Conservation (phyloP, 2,329 filamentous ascomycete genomes). For the Hypoxylon rubiginosum region DNA sequence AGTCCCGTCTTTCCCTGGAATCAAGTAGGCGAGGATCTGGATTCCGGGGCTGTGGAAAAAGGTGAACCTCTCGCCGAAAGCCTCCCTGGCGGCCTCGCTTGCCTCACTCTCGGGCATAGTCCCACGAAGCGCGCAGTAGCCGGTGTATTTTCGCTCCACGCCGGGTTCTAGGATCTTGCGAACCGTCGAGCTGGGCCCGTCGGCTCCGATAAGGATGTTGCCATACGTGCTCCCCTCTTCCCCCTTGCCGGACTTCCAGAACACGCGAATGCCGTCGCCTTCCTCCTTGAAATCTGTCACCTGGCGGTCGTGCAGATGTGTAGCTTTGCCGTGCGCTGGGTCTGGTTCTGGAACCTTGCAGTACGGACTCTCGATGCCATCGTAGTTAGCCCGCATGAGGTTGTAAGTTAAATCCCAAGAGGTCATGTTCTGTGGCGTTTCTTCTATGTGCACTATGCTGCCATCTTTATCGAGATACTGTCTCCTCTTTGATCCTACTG, state of each 20-base stretch:
- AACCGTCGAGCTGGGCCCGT: constrained; percentile 59
- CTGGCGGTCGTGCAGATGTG: constrained; percentile 52
- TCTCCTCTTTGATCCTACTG: constrained; percentile 49
- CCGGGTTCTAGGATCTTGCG: constrained; percentile 51
- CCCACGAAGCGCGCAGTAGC: constrained; percentile 60
- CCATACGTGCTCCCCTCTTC: constrained; percentile 49
- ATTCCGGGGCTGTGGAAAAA: constrained; percentile 56
- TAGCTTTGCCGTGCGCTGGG: constrained; percentile 48
- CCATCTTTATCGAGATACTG: constrained; percentile 54
- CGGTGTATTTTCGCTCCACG: constrained; percentile 52
- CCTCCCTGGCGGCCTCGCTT: constrained; percentile 51
- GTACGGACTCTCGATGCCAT: constrained; percentile 53
- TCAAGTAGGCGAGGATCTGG: constrained; percentile 59
- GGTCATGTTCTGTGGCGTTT: constrained; percentile 60
- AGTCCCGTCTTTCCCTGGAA: constrained; percentile 56
- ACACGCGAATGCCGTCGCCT: constrained; percentile 48
- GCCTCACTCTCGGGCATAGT: constrained; percentile 57
- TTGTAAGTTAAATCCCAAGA: constrained; percentile 63
- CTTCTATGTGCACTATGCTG: constrained; percentile 51
- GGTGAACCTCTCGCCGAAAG: constrained; percentile 56
- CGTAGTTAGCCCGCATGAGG: constrained; percentile 60
- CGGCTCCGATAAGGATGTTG: constrained; percentile 60
- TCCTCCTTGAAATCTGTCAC: constrained; percentile 50
- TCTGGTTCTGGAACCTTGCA: constrained; percentile 48
- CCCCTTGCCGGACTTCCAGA: constrained; percentile 52